These are phyloP conservation scores for Terana coerulea DNA, from an alignment of 768 basidiomycete genomes.

Conservation along the genomic window DNA sequence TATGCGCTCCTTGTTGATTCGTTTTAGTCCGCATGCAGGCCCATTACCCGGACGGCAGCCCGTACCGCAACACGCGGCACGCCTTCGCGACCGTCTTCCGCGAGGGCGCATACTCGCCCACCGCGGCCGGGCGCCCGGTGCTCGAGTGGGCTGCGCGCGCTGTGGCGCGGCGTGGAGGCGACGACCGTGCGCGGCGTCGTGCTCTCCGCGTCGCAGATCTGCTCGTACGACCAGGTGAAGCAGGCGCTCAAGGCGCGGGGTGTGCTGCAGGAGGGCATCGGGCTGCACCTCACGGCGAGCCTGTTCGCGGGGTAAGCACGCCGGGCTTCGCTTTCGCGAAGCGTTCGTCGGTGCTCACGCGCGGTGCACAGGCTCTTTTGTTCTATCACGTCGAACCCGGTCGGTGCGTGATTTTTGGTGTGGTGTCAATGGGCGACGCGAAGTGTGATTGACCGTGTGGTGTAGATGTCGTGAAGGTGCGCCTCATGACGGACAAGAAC, in stretches of 20 bases:
- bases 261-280: conserved; percentile 31
- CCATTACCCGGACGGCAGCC: conserved; percentile 30
- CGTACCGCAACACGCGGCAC: conserved; percentile 29
- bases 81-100: conserved; percentile 29
- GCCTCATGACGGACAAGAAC: conserved; percentile 35
- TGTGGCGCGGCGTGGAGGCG: conserved; percentile 31
- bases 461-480: conserved; percentile 34
- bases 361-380: conserved; percentile 26
- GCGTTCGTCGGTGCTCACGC: not conserved
- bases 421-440: not conserved
- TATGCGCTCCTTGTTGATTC: not conserved
- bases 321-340: not conserved
- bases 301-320: conserved; percentile 30
- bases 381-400: conserved; percentile 34
- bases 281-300: conserved; percentile 30
- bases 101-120: conserved; percentile 21
- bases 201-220: conserved; percentile 32
- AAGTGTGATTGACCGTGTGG: not conserved
- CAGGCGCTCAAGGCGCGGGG: conserved; percentile 28
- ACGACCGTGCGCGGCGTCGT: conserved; percentile 32
- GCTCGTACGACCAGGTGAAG: conserved; percentile 35
- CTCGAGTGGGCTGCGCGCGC: conserved; percentile 24
- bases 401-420: conserved; percentile 9
- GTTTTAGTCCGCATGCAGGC: conserved; percentile 34
- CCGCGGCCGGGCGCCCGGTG: conserved; percentile 6